These are phyloP conservation scores for Dictyostelium intermedium DNA, from an alignment of 78 protist genomes.

Conservation along the genomic window DNA sequence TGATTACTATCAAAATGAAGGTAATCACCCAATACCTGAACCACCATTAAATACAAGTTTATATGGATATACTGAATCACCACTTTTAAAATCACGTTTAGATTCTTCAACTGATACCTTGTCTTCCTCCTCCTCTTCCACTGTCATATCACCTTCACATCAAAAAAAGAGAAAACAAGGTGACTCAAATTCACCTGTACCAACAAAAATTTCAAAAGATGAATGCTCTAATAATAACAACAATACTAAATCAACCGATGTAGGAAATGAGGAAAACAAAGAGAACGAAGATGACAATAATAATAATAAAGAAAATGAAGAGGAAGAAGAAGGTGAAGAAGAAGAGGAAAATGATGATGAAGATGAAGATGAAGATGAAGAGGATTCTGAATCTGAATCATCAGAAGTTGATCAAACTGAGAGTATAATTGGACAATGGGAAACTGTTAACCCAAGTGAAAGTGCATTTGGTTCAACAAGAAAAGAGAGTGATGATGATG, in stretches of 20 bases:
- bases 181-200: not conserved
- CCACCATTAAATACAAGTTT: not conserved
- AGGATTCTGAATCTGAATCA: not conserved
- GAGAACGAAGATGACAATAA: not conserved
- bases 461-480: slow-evolving; percentile 25
- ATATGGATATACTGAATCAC: not conserved
- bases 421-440: not conserved
- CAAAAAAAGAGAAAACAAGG: not conserved
- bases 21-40: not conserved
- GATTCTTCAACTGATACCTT: not conserved
- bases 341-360: not conserved
- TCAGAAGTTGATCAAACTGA: not conserved
- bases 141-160: not conserved
- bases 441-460: not conserved
- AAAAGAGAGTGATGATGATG: not conserved
- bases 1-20: not conserved
- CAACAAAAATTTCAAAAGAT: not conserved
- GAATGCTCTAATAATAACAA: not conserved
- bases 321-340: not conserved
- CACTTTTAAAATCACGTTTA: not conserved
- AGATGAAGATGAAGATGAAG: not conserved
- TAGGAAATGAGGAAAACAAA: not conserved
- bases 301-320: not conserved
- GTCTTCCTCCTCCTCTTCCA: not conserved
- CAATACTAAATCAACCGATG: not conserved